phyloP scores from a whole-genome alignment of 108 stramenopile genomes.

The Cyclotella baltica region DNA sequence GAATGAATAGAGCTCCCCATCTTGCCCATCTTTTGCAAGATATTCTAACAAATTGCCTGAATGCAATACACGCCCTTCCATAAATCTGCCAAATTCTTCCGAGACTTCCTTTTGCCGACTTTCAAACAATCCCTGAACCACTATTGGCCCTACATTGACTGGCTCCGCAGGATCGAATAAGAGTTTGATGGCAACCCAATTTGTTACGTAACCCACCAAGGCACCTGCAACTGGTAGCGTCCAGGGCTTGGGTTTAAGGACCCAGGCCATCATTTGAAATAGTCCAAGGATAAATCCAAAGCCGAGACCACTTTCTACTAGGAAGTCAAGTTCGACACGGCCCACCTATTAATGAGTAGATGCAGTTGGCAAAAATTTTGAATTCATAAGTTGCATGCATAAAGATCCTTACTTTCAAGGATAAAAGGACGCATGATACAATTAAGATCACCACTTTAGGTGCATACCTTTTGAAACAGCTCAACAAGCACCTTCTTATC shows the following conservation, averaged over 20 bases:
- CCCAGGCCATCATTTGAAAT: conserved; percentile 88
- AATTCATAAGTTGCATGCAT: background rate
- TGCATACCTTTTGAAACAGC: conserved; percentile 85
- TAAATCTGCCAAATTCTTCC: conserved; percentile 64
- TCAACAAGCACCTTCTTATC: conserved; percentile 83
- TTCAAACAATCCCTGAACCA: conserved; percentile 92
- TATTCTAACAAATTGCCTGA: conserved; percentile 63
- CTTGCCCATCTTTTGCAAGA: conserved; percentile 62
- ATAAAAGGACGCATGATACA: background rate
- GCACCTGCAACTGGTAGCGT: conserved; percentile 74
- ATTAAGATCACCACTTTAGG: background rate
- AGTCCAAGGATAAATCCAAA: conserved; percentile 95
- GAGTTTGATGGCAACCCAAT: conserved; percentile 93
- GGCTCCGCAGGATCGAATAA: conserved; percentile 93
- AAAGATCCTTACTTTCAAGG: background rate
- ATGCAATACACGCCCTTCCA: conserved; percentile 69
- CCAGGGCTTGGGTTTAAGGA: conserved; percentile 79
- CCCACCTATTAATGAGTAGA: conserved; percentile 48
- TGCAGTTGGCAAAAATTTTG: background rate
- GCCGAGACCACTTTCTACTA: conserved; percentile 88
- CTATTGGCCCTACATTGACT: conserved; percentile 66
- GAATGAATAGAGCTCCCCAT: conserved; percentile 71
- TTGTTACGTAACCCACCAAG: conserved; percentile 92
- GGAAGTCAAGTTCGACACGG: conserved; percentile 90
- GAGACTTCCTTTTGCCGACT: conserved; percentile 92